Evolutionary conservation across 192 early-diverging fungal species (phyloP).

Genomic region (Coemansia sp.): DNA sequence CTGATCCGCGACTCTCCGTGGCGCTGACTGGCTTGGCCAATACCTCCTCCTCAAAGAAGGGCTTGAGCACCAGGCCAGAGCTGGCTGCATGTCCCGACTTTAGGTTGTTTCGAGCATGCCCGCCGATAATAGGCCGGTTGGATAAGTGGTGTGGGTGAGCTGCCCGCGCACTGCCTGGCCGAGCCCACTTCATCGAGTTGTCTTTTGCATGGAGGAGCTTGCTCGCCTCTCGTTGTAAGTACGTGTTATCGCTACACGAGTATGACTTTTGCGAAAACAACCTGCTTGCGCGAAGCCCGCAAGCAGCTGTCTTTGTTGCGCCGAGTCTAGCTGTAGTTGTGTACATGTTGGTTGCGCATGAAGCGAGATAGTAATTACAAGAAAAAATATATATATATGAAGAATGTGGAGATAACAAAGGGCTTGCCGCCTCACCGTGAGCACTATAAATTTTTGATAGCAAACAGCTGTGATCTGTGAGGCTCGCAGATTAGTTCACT

Average conservation of each 20-base stretch:
- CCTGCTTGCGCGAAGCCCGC: neutral
- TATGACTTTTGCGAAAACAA: neutral
- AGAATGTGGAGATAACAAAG: neutral
- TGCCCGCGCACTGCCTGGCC: neutral
- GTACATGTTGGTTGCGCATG: neutral
- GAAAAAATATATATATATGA: neutral
- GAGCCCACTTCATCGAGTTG: neutral
- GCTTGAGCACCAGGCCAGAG: slow-evolving; percentile 12
- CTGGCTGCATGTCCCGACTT: slow-evolving; percentile 8
- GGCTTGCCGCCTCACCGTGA: neutral
- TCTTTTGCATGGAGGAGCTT: slow-evolving; percentile 2
- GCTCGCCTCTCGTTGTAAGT: neutral
- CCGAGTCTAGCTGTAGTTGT: slow-evolving; percentile 3
- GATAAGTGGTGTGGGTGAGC: neutral
- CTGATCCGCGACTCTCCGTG: neutral
- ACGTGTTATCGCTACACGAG: neutral
- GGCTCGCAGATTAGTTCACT: neutral
- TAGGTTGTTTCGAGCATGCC: slow-evolving; percentile 29
- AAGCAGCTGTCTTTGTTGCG: neutral
- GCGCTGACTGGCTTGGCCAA: neutral
- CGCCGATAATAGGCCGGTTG: slow-evolving; percentile 13
- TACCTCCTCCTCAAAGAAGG: slow-evolving; percentile 18
- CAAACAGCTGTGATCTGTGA: neutral
- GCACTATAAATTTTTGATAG: neutral
- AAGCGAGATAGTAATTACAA: slow-evolving; percentile 1